Evolutionary conservation across 257 asterid genomes (phyloP).

Genomic region (Asclepias syriaca): DNA sequence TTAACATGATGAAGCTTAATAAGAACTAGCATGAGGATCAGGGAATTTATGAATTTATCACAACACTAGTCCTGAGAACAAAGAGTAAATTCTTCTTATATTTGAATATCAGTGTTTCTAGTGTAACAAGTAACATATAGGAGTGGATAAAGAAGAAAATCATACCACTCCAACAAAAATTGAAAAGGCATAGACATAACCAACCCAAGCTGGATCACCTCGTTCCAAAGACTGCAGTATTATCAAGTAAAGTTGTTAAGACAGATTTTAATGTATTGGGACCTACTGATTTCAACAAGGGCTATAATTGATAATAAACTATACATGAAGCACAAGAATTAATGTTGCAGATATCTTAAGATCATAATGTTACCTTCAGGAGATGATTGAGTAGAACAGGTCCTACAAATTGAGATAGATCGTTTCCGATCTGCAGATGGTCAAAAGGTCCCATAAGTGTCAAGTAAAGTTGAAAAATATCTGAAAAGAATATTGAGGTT

Average conservation of each 20-base stretch:
- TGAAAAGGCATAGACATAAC: constrained; percentile 75
- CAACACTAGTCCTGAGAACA: background rate
- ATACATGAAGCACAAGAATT: background rate
- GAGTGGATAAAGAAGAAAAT: constrained; percentile 9
- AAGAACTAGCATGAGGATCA: background rate
- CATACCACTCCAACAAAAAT: constrained; percentile 85
- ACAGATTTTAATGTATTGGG: constrained; percentile 14
- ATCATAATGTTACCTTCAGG: constrained; percentile 60
- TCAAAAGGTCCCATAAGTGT: constrained; percentile 3
- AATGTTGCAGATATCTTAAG: background rate
- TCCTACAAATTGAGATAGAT: constrained; percentile 84
- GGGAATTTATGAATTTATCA: background rate
- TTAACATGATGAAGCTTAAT: background rate
- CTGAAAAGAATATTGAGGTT: background rate
- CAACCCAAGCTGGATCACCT: constrained; percentile 81
- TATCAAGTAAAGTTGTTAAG: constrained; percentile 16
- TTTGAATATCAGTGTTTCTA: background rate
- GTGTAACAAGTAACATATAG: background rate
- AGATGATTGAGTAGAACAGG: constrained; percentile 73
- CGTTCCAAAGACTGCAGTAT: constrained; percentile 72
- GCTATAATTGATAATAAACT: background rate
- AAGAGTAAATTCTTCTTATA: background rate
- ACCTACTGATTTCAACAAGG: background rate
- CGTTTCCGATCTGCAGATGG: constrained; percentile 62
- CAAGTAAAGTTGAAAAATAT: background rate